phyloP scores from a whole-genome alignment of 169 alveolate species.

The Plasmodium blacklocki region DNA sequence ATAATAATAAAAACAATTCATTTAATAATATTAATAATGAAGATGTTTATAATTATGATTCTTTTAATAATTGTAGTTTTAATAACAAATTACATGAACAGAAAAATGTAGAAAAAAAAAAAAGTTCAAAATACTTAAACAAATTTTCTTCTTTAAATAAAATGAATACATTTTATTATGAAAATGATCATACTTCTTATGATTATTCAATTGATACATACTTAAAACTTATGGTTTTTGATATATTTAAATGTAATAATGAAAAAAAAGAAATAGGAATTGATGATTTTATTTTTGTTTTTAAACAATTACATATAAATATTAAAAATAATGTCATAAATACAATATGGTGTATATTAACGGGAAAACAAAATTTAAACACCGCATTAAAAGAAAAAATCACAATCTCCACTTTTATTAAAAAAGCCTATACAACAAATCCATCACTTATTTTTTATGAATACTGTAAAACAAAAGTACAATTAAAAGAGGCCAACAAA shows the following conservation, averaged over 20 bases:
- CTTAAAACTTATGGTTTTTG: slow-evolving; percentile 26
- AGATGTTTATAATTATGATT: too few relatives aligned
- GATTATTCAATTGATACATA: slow-evolving; percentile 19
- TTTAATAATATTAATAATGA: too few relatives aligned
- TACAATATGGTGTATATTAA: slow-evolving; percentile 50
- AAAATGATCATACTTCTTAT: not conserved
- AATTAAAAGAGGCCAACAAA: slow-evolving; percentile 26
- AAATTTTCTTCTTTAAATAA: not conserved
- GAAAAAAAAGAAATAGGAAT: slow-evolving; percentile 26
- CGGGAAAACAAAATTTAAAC: slow-evolving; percentile 7
- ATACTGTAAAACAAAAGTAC: slow-evolving; percentile 37
- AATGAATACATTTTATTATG: not conserved
- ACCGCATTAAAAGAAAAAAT: slow-evolving; percentile 27
- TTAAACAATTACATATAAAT: slow-evolving; percentile 27
- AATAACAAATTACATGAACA: too few relatives aligned
- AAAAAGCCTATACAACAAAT: slow-evolving; percentile 56
- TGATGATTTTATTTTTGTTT: slow-evolving; percentile 18
- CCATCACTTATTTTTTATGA: slow-evolving; percentile 55
- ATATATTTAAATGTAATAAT: slow-evolving; percentile 17
- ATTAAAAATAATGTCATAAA: slow-evolving; percentile 4
- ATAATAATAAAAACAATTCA: too few relatives aligned
- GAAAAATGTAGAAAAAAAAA: too few relatives aligned
- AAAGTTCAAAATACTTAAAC: not conserved
- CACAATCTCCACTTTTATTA: slow-evolving; percentile 7
- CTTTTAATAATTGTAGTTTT: too few relatives aligned